Evolutionary conservation across 1,284 basidiomycete species (phyloP), one percentile per base, ranked within the genome.

Genomic region (Puccinia polysora): DNA sequence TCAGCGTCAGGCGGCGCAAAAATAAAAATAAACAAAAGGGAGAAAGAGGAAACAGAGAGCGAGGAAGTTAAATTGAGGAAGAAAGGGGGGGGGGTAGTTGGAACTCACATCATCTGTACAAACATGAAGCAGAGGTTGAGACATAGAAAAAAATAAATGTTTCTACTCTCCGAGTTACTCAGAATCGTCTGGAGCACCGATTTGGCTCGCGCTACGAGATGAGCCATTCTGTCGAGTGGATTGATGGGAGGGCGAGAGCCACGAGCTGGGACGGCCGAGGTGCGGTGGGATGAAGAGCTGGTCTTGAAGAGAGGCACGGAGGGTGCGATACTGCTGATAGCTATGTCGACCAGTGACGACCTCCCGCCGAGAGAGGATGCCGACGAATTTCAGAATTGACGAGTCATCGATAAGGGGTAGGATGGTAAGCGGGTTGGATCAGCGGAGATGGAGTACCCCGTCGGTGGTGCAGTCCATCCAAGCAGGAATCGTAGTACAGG

Each of bases 81-180:
- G n/a, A 59, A 30, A 30, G 32, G 23, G 20, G 40, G 12, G 28
- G 4, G 12, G 55, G 36, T 32, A 18, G 55, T 2, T 10, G 28
- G 20, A 3, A 50, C 53, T 78, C 76, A 79, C 15, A 80, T 75
- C 74, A 82, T 80, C 74, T 82, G 81, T 1, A 82, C 78, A 38
- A 90, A 84, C 96, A 99, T 98, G 81, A 93, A 99, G 74, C 86
- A 88, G 80, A 98, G 83, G 79, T 99, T 98, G 68, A 99, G 83
- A 80, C 94, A 85, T 65, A 98, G 84, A 82, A 99, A 99, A 79
- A 94, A 95, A 81, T 96, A 97, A 74, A 99, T 98, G 81, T 90
- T 91, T 75, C 92, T 85, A 23, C 91, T 95, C 78, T 97, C 92
- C 1, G 88, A 86, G 75, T 94, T 94, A 40, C 88, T 87, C 34